Conservation (phyloP, 1,284 basidiomycete genomes). For the Amylostereum chailletii region DNA sequence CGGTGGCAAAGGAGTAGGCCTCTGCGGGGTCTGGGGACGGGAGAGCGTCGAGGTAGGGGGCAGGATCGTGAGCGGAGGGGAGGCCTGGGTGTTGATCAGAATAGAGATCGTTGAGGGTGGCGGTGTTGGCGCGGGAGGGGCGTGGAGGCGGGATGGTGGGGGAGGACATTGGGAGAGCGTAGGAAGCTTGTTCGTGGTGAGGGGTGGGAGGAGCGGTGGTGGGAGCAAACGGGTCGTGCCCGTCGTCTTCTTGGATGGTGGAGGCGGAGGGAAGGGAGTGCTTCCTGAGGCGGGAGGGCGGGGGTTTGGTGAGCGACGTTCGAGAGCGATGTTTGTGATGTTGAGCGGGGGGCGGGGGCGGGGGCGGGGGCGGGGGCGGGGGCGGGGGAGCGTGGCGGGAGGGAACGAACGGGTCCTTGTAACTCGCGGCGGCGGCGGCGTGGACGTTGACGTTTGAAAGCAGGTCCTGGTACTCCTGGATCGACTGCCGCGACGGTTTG, state of each 20-base stretch:
- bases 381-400: conserved; percentile 48
- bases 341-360: conserved; percentile 23
- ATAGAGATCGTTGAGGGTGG: conserved; percentile 67
- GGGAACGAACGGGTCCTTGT: conserved; percentile 38
- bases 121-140: conserved; percentile 75
- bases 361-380: conserved; percentile 21
- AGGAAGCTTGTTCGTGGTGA: neutral
- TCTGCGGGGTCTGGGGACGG: conserved; percentile 17
- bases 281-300: conserved; percentile 35
- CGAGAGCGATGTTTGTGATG: conserved; percentile 30
- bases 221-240: conserved; percentile 54
- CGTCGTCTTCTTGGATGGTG: conserved; percentile 24
- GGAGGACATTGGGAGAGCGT: conserved; percentile 21
- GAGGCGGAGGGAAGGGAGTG: conserved; percentile 31
- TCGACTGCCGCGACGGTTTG: conserved; percentile 47
- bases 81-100: conserved; percentile 31
- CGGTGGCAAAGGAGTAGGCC: conserved; percentile 13
- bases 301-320: conserved; percentile 51
- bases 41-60: conserved; percentile 28
- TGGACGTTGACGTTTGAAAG: conserved; percentile 52
- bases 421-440: conserved; percentile 41
- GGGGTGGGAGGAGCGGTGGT: conserved; percentile 19
- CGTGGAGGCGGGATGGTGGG: conserved; percentile 54
- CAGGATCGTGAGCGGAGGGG: conserved; percentile 34
- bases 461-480: conserved; percentile 66